Conservation (phyloP, 371 early-diverging fungal species). For the Syncephalastrum racemosum region DNA sequence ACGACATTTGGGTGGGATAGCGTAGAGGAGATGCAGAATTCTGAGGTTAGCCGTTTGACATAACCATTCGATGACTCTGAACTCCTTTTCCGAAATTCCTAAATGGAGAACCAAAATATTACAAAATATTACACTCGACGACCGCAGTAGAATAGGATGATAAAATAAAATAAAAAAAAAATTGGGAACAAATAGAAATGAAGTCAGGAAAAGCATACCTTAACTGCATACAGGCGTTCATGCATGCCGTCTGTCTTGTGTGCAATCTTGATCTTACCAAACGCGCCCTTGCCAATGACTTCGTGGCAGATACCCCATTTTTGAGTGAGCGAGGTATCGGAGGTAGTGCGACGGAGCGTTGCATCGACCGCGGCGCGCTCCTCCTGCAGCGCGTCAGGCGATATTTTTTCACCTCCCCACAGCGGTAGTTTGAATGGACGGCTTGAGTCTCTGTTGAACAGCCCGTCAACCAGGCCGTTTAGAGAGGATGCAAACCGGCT, state of each 20-base stretch:
- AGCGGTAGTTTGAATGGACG: constrained; percentile 13
- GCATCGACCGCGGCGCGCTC: constrained; percentile 26
- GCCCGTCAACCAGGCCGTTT: constrained; percentile 32
- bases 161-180: not conserved
- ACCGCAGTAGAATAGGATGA: too few relatives aligned
- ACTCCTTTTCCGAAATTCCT: constrained; percentile 65
- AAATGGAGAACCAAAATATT: not conserved
- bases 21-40: constrained; percentile 90
- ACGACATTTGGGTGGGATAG: constrained; percentile 88
- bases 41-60: constrained; percentile 85
- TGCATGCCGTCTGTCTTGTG: constrained; percentile 30
- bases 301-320: constrained; percentile 52
- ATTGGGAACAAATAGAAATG: not conserved
- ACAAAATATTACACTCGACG: too few relatives aligned
- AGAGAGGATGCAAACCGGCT: constrained; percentile 34
- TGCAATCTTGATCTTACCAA: constrained; percentile 46
- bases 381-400: constrained; percentile 27
- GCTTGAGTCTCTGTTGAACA: constrained; percentile 15
- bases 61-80: constrained; percentile 66
- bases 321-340: constrained; percentile 26
- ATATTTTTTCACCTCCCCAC: constrained; percentile 26
- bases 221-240: constrained; percentile 52
- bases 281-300: constrained; percentile 51
- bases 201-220: constrained; percentile 25
- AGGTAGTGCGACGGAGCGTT: constrained; percentile 18